phyloP scores from a whole-genome alignment of 2,329 filamentous ascomycete genomes.

The Grosmannia clavigera region DNA sequence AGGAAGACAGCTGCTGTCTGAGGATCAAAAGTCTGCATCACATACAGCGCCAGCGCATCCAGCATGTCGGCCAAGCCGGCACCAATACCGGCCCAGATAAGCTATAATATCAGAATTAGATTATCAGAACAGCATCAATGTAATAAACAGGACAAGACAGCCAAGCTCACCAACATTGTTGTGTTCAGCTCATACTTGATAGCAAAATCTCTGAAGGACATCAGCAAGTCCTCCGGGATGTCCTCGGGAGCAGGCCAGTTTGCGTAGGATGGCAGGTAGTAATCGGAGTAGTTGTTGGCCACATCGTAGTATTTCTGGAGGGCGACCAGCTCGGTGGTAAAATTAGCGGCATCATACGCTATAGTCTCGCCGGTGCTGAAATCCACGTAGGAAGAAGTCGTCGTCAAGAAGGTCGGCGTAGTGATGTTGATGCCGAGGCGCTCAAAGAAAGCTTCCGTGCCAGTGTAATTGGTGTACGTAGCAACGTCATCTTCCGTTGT shows the following conservation, averaged over 20 bases:
- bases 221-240: constrained; percentile 33
- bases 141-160: neutral
- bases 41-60: constrained; percentile 28
- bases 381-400: constrained; percentile 21
- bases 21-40: constrained; percentile 28
- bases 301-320: constrained; percentile 12
- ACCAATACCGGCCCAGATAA: constrained; percentile 30
- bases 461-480: constrained; percentile 24
- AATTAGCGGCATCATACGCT: constrained; percentile 14
- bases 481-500: constrained; percentile 19
- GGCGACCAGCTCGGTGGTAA: constrained; percentile 3
- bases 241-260: constrained; percentile 29
- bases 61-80: constrained; percentile 29
- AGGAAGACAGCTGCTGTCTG: constrained; percentile 22
- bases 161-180: neutral
- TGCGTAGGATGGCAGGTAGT: constrained; percentile 22
- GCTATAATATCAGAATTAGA: constrained; percentile 8
- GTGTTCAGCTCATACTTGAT: constrained; percentile 28
- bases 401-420: constrained; percentile 12
- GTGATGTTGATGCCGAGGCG: constrained; percentile 26
- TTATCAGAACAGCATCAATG: too few species aligned
- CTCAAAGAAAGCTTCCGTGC: constrained; percentile 29
- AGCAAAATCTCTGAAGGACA: constrained; percentile 36
- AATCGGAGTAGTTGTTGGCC: constrained; percentile 19
- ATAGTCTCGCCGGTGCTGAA: constrained; percentile 22